phyloP scores from a whole-genome alignment of 2,329 filamentous ascomycete species.

The Teratosphaeria gauchensis region DNA sequence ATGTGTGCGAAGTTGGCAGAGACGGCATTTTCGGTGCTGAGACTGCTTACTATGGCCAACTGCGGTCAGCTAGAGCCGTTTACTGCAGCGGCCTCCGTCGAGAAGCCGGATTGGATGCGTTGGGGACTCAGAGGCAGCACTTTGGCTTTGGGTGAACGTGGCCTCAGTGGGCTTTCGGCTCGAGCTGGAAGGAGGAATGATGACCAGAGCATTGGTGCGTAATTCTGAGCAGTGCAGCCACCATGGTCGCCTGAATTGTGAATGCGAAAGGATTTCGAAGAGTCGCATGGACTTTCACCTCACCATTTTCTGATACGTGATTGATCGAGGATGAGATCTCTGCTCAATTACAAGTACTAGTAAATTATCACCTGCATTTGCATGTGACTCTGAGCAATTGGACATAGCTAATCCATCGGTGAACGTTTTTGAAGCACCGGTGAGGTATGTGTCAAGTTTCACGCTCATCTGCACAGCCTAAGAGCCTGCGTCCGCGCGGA shows the following conservation, averaged over 20 bases:
- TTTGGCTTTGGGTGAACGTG: neutral
- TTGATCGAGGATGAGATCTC: neutral
- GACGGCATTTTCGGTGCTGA: neutral
- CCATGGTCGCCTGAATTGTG: too few species aligned
- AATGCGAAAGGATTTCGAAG: neutral
- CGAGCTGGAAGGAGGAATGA: too few species aligned
- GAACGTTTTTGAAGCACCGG: neutral
- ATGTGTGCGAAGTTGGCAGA: neutral
- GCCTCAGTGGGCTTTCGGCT: neutral
- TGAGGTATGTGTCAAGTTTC: too few species aligned
- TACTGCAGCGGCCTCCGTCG: neutral
- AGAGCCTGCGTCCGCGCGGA: too few species aligned
- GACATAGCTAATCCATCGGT: neutral
- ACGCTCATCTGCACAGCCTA: too few species aligned
- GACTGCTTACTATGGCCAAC: conserved; percentile 2
- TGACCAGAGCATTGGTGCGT: too few species aligned
- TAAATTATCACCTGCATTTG: neutral
- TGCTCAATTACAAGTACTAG: neutral
- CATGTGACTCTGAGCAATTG: neutral
- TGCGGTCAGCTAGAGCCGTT: conserved; percentile 1
- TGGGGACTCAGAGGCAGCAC: neutral
- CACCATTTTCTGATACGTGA: neutral
- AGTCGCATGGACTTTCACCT: too few species aligned
- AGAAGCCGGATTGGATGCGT: neutral
- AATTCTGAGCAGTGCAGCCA: too few species aligned